Percentiles rank a stretch among this genome's conserved stretches.
phyloP scores from a whole-genome alignment of 805 yeast genomes.

The Kodamaea hsintzibuensis region DNA sequence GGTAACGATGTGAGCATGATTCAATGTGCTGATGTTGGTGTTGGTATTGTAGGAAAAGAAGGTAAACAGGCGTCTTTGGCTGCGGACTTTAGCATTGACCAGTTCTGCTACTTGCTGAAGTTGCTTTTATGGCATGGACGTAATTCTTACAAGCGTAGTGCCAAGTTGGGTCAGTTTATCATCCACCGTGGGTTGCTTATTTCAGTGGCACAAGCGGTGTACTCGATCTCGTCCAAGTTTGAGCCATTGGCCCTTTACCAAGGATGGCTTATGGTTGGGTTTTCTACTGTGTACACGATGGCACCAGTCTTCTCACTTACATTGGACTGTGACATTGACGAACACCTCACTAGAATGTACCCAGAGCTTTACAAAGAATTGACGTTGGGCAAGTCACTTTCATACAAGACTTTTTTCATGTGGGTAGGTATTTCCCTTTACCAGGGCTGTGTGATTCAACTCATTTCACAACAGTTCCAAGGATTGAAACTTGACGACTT shows the following conservation, averaged over 20 bases:
- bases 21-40: conserved; percentile 98
- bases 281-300: conserved; percentile 97
- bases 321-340: conserved; percentile 87
- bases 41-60: conserved; percentile 98
- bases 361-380: conserved; percentile 95
- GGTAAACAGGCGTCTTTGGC: conserved; percentile 97
- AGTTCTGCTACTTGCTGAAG: conserved; percentile 85
- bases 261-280: conserved; percentile 98
- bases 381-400: conserved; percentile 82
- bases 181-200: conserved; percentile 95
- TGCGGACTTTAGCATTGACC: conserved; percentile 93
- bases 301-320: conserved; percentile 95
- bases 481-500: conserved; percentile 58
- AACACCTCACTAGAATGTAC: conserved; percentile 80
- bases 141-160: conserved; percentile 92
- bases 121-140: conserved; percentile 96
- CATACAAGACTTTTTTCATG: conserved; percentile 82
- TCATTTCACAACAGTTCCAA: conserved; percentile 74
- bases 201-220: conserved; percentile 93
- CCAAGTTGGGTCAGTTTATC: conserved; percentile 92
- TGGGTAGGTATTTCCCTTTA: conserved; percentile 91
- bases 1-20: conserved; percentile 99
- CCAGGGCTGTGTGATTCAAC: conserved; percentile 87
- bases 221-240: conserved; percentile 78
- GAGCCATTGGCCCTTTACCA: conserved; percentile 94